phyloP scores from a whole-genome alignment of 1,284 basidiomycete genomes.

The Rhodotorula sp. region DNA sequence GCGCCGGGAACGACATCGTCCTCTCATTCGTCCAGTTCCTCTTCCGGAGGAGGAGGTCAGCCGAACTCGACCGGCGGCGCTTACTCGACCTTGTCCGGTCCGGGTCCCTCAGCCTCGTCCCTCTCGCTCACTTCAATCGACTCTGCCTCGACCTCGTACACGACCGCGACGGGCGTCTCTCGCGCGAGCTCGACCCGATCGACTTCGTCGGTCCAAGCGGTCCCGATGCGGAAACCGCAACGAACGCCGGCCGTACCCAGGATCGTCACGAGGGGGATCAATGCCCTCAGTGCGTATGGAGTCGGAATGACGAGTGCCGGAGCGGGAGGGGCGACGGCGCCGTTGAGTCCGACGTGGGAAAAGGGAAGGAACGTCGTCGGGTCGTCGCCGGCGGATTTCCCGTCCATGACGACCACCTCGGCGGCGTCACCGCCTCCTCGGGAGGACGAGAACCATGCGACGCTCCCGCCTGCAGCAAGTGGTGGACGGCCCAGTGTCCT shows the following conservation, averaged over 20 bases:
- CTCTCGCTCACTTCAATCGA: constrained; percentile 15
- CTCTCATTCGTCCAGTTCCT: not conserved
- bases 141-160: constrained; percentile 18
- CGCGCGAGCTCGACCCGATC: constrained; percentile 16
- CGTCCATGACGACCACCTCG: not conserved
- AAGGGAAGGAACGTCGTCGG: not conserved
- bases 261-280: constrained; percentile 32
- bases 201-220: constrained; percentile 28
- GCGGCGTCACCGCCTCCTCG: not conserved
- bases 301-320: constrained; percentile 5
- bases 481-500: not conserved
- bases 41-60: not conserved
- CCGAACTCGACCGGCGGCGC: not conserved
- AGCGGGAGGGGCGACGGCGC: not conserved
- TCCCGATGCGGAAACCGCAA: constrained; percentile 32
- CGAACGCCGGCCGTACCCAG: constrained; percentile 13
- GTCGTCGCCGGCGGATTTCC: constrained; percentile 1
- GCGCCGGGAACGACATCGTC: not conserved
- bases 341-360: constrained; percentile 1
- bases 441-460: too few species aligned
- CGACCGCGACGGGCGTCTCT: constrained; percentile 19
- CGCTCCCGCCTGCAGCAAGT: not conserved
- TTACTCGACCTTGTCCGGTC: not conserved
- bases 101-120: not conserved
- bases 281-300: constrained; percentile 27